Percentiles rank a stretch among this genome's conserved stretches.
Evolutionary conservation across 139 green algal genomes (phyloP).

Genomic region (Chlorella ohadii): DNA sequence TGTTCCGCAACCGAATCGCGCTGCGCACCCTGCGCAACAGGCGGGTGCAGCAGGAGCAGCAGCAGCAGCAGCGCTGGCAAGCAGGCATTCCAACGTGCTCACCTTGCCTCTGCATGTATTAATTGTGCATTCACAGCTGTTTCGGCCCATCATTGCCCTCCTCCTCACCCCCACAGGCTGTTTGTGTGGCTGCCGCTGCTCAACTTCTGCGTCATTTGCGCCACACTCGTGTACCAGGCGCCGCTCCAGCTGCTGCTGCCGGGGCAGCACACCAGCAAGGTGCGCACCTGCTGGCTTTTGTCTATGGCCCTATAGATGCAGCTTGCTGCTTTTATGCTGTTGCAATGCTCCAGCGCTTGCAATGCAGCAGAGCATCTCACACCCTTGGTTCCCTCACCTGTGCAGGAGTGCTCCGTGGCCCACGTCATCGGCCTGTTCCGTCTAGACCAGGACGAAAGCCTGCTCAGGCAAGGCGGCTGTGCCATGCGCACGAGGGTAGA

Average conservation of each 20-base stretch:
- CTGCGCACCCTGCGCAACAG: slow-evolving; percentile 45
- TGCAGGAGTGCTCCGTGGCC: slow-evolving; percentile 63
- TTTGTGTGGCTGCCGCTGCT: slow-evolving; percentile 77
- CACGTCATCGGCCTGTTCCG: slow-evolving; percentile 79
- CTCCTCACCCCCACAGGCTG: slow-evolving; percentile 31
- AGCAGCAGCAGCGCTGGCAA: too few relatives aligned
- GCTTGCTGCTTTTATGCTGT: too few relatives aligned
- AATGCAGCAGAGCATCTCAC: too few relatives aligned
- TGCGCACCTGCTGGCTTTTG: neutral
- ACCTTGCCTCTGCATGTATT: too few relatives aligned
- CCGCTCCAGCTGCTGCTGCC: slow-evolving; percentile 11
- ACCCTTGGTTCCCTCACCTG: neutral
- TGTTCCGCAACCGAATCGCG: slow-evolving; percentile 70
- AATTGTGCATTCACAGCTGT: too few relatives aligned
- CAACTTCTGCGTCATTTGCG: slow-evolving; percentile 77
- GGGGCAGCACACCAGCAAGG: neutral
- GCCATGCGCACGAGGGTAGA: too few relatives aligned
- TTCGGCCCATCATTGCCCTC: too few relatives aligned
- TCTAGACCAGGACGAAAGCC: slow-evolving; percentile 26
- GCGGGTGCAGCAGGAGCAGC: neutral
- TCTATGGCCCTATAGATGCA: too few relatives aligned
- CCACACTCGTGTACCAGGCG: slow-evolving; percentile 46
- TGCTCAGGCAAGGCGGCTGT: slow-evolving; percentile 13
- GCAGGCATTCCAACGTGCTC: too few relatives aligned
- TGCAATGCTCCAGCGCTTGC: too few relatives aligned